Evolutionary conservation across 805 yeast genomes (phyloP).

Genomic region (Metschnikowia gelsemii): DNA sequence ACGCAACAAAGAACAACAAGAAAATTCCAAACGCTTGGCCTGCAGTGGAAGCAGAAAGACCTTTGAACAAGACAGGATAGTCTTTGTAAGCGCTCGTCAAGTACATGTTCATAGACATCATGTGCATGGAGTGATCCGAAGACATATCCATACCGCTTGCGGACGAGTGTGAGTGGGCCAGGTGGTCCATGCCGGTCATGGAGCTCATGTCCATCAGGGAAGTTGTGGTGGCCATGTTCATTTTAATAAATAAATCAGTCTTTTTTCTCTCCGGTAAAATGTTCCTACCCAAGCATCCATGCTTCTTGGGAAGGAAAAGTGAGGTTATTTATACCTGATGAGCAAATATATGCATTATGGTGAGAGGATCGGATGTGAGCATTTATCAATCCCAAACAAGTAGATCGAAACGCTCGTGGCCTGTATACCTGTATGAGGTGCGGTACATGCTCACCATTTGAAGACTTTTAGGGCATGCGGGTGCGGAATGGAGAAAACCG

Average conservation of each 20-base stretch:
- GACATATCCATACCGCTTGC: constrained; percentile 8
- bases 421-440: constrained; percentile 4
- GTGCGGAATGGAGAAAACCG: too few species aligned
- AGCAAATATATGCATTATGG: constrained; percentile 7
- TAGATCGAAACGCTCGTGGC: constrained; percentile 6
- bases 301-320: background rate
- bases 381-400: constrained; percentile 11
- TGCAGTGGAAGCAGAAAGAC: constrained; percentile 50
- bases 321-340: constrained; percentile 3
- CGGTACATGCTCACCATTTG: background rate
- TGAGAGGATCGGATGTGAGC: constrained; percentile 11
- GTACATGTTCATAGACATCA: constrained; percentile 54
- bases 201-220: constrained; percentile 20
- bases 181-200: constrained; percentile 8
- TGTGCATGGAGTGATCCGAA: constrained; percentile 14
- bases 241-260: background rate
- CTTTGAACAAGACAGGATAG: constrained; percentile 64
- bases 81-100: constrained; percentile 50
- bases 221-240: constrained; percentile 5
- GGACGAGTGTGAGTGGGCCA: background rate
- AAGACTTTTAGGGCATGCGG: too few species aligned
- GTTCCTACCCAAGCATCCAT: background rate
- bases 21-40: constrained; percentile 76
- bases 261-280: background rate
- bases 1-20: constrained; percentile 54